Evolutionary conservation across 116 monocot genomes (phyloP).

Genomic region (Phalaenopsis hybrid): DNA sequence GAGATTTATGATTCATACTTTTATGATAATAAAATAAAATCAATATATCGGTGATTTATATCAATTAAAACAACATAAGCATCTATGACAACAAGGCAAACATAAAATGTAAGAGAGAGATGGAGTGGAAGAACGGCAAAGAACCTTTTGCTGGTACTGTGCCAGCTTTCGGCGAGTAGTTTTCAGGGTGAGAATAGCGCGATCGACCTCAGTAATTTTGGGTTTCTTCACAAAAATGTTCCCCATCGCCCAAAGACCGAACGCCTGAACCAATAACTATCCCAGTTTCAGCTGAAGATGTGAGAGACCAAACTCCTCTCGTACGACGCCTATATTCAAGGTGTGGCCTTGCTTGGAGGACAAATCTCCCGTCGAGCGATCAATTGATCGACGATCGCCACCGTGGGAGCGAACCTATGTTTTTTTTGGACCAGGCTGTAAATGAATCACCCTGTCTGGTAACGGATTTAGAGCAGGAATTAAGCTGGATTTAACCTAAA

Average conservation of each 20-base stretch:
- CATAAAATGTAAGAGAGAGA: neutral
- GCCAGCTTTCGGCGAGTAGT: no score
- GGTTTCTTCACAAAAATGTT: conserved; percentile 90
- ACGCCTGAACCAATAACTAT: conserved; percentile 11
- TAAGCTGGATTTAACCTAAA: no score
- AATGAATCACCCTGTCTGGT: no score
- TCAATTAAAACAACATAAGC: neutral
- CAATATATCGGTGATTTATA: neutral
- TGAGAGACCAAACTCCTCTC: neutral
- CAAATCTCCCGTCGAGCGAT: neutral
- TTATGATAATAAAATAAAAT: no score
- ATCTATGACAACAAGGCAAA: neutral
- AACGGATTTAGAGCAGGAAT: no score
- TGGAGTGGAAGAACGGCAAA: neutral
- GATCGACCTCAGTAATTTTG: no score
- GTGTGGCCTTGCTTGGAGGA: no score
- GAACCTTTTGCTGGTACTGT: no score
- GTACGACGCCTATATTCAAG: neutral
- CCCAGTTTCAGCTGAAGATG: neutral
- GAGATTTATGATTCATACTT: no score
- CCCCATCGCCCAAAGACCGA: conserved; percentile 43
- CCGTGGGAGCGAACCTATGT: no score
- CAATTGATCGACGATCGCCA: neutral
- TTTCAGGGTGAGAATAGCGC: no score
- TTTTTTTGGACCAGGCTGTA: no score